Evolutionary conservation across 495 filamentous ascomycete species (phyloP).

Genomic region (Penicillium riverlandense): DNA sequence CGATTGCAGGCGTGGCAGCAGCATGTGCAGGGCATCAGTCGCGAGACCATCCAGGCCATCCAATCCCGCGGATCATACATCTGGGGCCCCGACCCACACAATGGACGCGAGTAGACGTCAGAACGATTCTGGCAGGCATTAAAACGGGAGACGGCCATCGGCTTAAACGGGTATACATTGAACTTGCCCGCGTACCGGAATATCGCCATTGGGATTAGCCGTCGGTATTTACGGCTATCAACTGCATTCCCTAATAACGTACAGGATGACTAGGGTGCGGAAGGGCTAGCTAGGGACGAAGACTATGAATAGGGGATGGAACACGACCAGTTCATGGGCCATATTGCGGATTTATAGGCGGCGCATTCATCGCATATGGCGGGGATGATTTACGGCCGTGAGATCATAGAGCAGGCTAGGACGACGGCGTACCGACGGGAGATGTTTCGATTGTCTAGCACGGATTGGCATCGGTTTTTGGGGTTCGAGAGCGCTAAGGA

Average conservation of each 20-base stretch:
- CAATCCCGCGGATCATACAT: neutral
- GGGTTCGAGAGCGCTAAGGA: no score
- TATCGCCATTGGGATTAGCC: conserved; percentile 4
- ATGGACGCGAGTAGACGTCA: neutral
- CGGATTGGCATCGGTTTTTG: conserved; percentile 4
- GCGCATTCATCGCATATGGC: conserved; percentile 6
- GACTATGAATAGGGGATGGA: no score
- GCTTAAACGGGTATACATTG: neutral
- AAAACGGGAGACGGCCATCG: neutral
- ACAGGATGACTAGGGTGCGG: no score
- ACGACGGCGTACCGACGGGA: conserved; percentile 1
- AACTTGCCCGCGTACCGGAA: conserved; percentile 1
- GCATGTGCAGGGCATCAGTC: neutral
- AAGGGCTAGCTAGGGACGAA: no score
- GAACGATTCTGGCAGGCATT: neutral
- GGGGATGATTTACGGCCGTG: conserved; percentile 9
- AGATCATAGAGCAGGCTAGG: conserved; percentile 7
- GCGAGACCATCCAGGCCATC: neutral
- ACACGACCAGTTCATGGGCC: no score
- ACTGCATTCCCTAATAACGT: conserved; percentile 1
- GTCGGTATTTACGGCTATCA: neutral
- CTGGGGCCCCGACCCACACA: no score
- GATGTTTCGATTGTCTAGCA: conserved; percentile 6
- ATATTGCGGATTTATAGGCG: conserved; percentile 7
- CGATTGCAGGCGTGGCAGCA: conserved; percentile 3